Conservation (phyloP, 805 yeast genomes). For the Saccharomycopsis sp. region DNA sequence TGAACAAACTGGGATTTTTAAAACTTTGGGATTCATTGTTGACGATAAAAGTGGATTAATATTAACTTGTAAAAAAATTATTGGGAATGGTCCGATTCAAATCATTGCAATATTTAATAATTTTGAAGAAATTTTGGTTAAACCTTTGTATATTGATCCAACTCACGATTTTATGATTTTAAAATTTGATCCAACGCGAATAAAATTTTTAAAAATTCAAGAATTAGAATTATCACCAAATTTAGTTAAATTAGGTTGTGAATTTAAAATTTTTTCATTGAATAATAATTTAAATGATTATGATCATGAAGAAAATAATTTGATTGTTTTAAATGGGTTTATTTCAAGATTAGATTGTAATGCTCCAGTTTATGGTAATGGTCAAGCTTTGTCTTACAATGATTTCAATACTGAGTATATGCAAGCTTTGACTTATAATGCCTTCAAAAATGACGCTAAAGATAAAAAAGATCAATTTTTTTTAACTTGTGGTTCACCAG, state of each 20-base stretch:
- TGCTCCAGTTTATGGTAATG: conserved; percentile 21
- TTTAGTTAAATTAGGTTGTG: conserved; percentile 21
- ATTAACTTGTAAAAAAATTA: conserved; percentile 21
- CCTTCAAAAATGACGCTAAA: conserved; percentile 22
- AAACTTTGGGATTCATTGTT: conserved; percentile 22
- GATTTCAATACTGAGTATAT: conserved; percentile 28
- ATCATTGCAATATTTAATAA: conserved; percentile 22
- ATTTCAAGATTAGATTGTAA: conserved; percentile 22
- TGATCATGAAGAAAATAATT: conserved; percentile 22
- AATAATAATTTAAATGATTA: conserved; percentile 21
- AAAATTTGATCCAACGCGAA: conserved; percentile 21
- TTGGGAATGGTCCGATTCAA: conserved; percentile 22
- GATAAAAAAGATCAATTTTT: conserved; percentile 22
- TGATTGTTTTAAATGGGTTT: conserved; percentile 21
- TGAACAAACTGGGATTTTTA: conserved; percentile 22
- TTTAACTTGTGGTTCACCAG: conserved; percentile 23
- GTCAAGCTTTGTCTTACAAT: conserved; percentile 23
- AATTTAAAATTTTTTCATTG: conserved; percentile 22
- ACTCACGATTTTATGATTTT: conserved; percentile 22
- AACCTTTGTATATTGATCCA: conserved; percentile 22
- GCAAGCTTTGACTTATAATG: conserved; percentile 23
- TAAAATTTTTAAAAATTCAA: conserved; percentile 21
- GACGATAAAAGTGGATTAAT: conserved; percentile 21
- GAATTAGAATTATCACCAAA: conserved; percentile 21
- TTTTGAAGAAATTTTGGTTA: conserved; percentile 22